Percentiles rank a stretch among this genome's conserved stretches.
phyloP scores from a whole-genome alignment of 75 land plant species.

The Pinus albicaulis region DNA sequence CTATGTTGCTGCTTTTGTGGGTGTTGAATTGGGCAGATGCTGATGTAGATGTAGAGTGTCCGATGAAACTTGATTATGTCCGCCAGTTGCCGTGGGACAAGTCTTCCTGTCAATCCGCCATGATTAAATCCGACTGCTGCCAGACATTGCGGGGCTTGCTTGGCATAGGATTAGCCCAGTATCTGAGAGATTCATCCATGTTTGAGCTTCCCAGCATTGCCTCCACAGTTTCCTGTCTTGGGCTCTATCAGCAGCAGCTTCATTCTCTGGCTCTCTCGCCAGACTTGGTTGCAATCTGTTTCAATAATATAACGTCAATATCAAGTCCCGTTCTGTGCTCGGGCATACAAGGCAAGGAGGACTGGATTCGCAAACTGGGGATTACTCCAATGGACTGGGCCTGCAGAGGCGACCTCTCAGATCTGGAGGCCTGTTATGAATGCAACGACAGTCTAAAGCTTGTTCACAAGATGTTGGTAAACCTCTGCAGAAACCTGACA shows the following conservation, averaged over 20 bases:
- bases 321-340: constrained; percentile 37
- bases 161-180: constrained; percentile 46
- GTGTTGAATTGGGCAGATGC: neutral
- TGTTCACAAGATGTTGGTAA: neutral
- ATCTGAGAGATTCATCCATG: constrained; percentile 39
- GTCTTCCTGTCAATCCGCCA: constrained; percentile 10
- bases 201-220: constrained; percentile 52
- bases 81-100: constrained; percentile 37
- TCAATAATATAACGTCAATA: constrained; percentile 21
- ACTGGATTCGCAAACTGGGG: constrained; percentile 42
- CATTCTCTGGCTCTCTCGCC: constrained; percentile 18
- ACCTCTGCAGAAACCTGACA: neutral
- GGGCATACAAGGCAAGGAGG: constrained; percentile 31
- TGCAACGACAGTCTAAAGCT: constrained; percentile 39
- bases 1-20: neutral
- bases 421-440: constrained; percentile 31
- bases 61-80: constrained; percentile 38
- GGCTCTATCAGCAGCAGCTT: constrained; percentile 23
- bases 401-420: constrained; percentile 50
- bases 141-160: constrained; percentile 37
- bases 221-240: constrained; percentile 51
- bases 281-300: constrained; percentile 28
- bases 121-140: constrained; percentile 39
- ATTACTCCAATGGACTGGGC: constrained; percentile 29
- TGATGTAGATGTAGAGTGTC: constrained; percentile 27